phyloP scores from a whole-genome alignment of 768 basidiomycete species.

The Sistotremastrum niveocremeum region DNA sequence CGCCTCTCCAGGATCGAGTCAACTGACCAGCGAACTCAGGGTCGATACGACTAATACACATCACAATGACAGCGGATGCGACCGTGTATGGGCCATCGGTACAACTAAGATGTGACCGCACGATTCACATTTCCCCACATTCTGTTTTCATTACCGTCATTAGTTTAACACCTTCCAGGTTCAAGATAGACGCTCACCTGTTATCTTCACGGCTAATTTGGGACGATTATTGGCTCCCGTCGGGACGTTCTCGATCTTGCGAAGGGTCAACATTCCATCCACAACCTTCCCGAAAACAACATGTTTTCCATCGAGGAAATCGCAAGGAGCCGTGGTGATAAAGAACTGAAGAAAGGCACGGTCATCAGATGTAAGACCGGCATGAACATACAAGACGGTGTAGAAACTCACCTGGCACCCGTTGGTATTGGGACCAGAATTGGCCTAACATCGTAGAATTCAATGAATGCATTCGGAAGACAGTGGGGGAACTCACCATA shows the following conservation, averaged over 20 bases:
- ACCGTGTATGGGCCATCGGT: too few species aligned
- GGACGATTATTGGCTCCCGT: constrained; percentile 86
- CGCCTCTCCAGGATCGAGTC: too few species aligned
- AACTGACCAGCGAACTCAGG: too few species aligned
- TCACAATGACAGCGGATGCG: too few species aligned
- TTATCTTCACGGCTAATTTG: constrained; percentile 78
- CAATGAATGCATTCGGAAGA: constrained; percentile 1
- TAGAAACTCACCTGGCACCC: constrained; percentile 57
- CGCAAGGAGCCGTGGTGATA: constrained; percentile 88
- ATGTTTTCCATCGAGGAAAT: constrained; percentile 92
- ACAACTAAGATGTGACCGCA: neutral
- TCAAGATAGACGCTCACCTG: constrained; percentile 36
- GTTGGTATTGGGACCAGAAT: constrained; percentile 89
- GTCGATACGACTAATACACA: too few species aligned
- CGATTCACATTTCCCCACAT: constrained; percentile 42
- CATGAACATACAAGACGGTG: neutral
- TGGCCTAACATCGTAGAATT: constrained; percentile 43
- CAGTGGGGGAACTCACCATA: constrained; percentile 43
- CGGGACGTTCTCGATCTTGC: constrained; percentile 93
- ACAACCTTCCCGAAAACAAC: constrained; percentile 86
- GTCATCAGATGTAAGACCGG: neutral
- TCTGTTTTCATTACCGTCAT: constrained; percentile 19
- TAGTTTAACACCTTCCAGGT: constrained; percentile 20
- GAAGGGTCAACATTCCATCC: constrained; percentile 87
- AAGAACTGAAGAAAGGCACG: constrained; percentile 56